These are phyloP conservation scores for Solanum chmielewskii DNA, from an alignment of 257 asterid species.

Conservation along the genomic window DNA sequence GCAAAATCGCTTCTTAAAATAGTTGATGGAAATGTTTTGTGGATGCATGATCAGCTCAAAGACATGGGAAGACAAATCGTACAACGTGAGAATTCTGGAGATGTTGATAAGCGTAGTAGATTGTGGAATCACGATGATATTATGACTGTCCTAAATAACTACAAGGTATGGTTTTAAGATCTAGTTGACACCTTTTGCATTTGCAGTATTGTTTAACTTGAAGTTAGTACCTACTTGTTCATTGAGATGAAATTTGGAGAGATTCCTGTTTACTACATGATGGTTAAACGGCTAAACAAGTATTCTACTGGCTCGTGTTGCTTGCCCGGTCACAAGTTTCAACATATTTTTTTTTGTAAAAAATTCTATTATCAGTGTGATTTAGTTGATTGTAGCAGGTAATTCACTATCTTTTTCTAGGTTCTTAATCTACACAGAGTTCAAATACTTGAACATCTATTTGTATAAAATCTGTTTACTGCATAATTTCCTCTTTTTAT, in stretches of 20 bases:
- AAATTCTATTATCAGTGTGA: neutral
- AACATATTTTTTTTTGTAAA: neutral
- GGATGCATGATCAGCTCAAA: constrained; percentile 33
- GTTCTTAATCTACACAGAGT: neutral
- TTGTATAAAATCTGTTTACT: neutral
- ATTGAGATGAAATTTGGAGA: neutral
- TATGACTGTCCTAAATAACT: constrained; percentile 2
- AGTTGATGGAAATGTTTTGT: constrained; percentile 8
- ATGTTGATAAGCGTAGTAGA: constrained; percentile 22
- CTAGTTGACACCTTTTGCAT: neutral
- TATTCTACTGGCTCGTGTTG: neutral
- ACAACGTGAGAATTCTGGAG: neutral
- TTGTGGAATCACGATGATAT: constrained; percentile 13
- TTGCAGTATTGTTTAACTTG: neutral
- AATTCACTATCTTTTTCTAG: neutral
- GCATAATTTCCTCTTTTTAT: neutral
- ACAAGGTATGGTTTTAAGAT: constrained; percentile 5
- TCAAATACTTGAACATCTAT: neutral
- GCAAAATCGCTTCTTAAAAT: constrained; percentile 16
- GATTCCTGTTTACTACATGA: neutral
- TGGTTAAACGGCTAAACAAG: neutral
- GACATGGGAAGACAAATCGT: constrained; percentile 28
- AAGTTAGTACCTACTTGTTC: neutral
- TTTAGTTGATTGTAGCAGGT: neutral
- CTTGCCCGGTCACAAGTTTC: neutral